A percentile compares a stretch with the other conserved stretches of the same genome.
Conservation (phyloP, 1,284 basidiomycete species). For the Fomitopsis schrenkii region DNA sequence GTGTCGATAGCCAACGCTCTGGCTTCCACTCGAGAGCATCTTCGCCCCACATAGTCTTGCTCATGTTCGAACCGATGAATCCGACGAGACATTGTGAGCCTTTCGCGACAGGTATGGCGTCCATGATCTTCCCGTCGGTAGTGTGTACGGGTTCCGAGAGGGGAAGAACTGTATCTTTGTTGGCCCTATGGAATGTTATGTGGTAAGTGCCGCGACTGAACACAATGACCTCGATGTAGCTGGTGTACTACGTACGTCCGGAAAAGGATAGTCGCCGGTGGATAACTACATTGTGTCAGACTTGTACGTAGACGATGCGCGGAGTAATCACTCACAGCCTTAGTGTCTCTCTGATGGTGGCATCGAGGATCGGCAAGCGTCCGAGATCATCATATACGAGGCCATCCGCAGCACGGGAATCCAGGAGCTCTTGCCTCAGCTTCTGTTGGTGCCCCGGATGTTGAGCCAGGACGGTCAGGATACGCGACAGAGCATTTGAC, state of each 20-base stretch:
- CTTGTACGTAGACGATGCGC: not conserved
- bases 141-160: constrained; percentile 19
- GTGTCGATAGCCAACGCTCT: constrained; percentile 22
- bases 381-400: constrained; percentile 3
- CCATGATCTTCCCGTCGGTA: constrained; percentile 28
- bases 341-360: constrained; percentile 14
- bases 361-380: constrained; percentile 3
- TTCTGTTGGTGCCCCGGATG: not conserved
- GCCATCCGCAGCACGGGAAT: not conserved
- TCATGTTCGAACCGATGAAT: constrained; percentile 40
- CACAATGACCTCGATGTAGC: constrained; percentile 1
- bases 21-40: constrained; percentile 49
- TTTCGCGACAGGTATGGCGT: constrained; percentile 37
- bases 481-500: constrained; percentile 3
- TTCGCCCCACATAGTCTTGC: constrained; percentile 49
- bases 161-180: constrained; percentile 19
- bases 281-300: not conserved
- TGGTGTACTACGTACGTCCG: not conserved
- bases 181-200: constrained; percentile 11
- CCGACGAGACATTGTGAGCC: constrained; percentile 46
- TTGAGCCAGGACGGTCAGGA: not conserved
- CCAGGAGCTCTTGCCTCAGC: not conserved
- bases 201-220: constrained; percentile 5
- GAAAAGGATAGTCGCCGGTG: not conserved
- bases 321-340: constrained; percentile 10